Evolutionary conservation across 75 land plant species (phyloP).

Genomic region (Pseudotsuga menziesii): DNA sequence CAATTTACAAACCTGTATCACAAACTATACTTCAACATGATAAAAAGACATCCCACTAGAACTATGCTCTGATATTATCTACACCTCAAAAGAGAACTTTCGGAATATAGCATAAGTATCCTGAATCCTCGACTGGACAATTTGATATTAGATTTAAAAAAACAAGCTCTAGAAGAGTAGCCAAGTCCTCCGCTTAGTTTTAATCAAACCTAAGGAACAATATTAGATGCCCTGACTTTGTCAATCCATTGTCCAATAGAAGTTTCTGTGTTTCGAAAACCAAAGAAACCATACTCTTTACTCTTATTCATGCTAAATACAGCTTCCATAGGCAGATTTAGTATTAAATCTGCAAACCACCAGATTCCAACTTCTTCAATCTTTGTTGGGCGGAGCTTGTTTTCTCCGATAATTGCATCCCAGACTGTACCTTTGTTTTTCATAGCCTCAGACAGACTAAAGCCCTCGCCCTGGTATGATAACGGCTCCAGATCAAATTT

Average conservation of each 20-base stretch:
- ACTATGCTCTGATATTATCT: too few relatives aligned
- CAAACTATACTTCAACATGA: too few relatives aligned
- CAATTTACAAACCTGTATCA: too few relatives aligned
- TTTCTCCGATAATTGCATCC: slow-evolving; percentile 70
- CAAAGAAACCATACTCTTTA: slow-evolving; percentile 78
- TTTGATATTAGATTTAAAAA: too few relatives aligned
- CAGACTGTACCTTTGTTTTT: slow-evolving; percentile 56
- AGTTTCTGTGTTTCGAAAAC: slow-evolving; percentile 57
- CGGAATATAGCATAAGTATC: too few relatives aligned
- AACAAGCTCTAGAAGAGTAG: too few relatives aligned
- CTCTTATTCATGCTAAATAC: slow-evolving; percentile 79
- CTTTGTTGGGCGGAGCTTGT: slow-evolving; percentile 32
- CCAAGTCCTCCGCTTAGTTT: too few relatives aligned
- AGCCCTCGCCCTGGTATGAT: neutral
- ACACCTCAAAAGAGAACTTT: too few relatives aligned
- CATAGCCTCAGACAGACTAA: slow-evolving; percentile 54
- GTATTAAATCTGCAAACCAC: slow-evolving; percentile 52
- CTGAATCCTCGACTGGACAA: too few relatives aligned
- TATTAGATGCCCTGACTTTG: slow-evolving; percentile 58
- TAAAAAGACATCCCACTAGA: too few relatives aligned
- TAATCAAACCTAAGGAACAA: slow-evolving; percentile 47
- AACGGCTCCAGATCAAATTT: slow-evolving; percentile 46
- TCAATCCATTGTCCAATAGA: slow-evolving; percentile 59
- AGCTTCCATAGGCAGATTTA: slow-evolving; percentile 5
- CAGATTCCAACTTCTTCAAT: slow-evolving; percentile 58